Evolutionary conservation across 164 flowering plant species (phyloP).

Genomic region (Liquidambar formosana): DNA sequence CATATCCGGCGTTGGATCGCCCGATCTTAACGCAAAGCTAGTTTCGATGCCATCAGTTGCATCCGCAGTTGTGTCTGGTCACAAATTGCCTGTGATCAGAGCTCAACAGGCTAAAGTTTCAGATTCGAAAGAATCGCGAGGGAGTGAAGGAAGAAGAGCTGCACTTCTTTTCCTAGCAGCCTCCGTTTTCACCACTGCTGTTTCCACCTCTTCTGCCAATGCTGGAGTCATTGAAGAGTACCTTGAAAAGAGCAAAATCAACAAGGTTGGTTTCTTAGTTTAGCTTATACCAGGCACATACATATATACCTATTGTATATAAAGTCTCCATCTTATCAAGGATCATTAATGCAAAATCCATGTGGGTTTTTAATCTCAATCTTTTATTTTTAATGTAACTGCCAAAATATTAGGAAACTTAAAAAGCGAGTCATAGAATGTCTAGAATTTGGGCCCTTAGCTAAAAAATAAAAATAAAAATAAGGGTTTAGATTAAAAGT

Average conservation of each 20-base stretch:
- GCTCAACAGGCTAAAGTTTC: constrained; percentile 41
- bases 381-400: too few relatives aligned
- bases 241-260: constrained; percentile 89
- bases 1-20: constrained; percentile 41
- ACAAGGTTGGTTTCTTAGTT: constrained; percentile 59
- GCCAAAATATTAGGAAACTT: too few relatives aligned
- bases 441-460: too few relatives aligned
- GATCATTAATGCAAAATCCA: too few relatives aligned
- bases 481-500: too few relatives aligned
- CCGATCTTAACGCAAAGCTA: constrained; percentile 55
- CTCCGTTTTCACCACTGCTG: constrained; percentile 58
- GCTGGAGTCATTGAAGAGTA: constrained; percentile 87
- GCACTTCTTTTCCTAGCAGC: constrained; percentile 68
- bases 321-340: too few relatives aligned
- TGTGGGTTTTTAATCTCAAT: too few relatives aligned
- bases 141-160: constrained; percentile 64
- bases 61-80: constrained; percentile 22
- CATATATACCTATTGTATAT: too few relatives aligned
- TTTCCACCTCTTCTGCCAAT: constrained; percentile 56
- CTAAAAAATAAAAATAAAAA: too few relatives aligned
- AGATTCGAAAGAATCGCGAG: constrained; percentile 26
- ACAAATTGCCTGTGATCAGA: constrained; percentile 59
- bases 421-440: too few relatives aligned
- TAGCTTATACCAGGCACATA: too few relatives aligned
- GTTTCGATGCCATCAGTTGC: constrained; percentile 34